Evolutionary conservation across 345 rosid genomes (phyloP).

Genomic region (Acer campestre): DNA sequence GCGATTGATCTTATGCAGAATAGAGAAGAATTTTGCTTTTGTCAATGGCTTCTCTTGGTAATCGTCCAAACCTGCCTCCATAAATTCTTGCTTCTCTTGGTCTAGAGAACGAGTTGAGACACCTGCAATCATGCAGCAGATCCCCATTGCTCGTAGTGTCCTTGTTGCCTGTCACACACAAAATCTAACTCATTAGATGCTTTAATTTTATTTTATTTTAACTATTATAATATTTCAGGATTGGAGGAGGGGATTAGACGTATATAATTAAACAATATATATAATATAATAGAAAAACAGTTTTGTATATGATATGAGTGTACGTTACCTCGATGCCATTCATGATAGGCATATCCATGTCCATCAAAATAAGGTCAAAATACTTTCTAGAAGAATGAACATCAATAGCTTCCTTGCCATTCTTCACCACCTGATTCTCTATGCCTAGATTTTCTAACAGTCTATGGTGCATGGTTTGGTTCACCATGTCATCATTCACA

Average conservation of each 20-base stretch:
- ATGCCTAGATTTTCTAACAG: constrained; percentile 59
- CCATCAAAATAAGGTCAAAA: constrained; percentile 88
- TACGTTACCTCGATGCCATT: constrained; percentile 70
- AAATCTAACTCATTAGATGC: no score
- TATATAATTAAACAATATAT: no score
- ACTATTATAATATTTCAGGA: no score
- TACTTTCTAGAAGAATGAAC: constrained; percentile 52
- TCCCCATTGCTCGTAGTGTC: constrained; percentile 71
- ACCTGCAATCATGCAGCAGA: constrained; percentile 67
- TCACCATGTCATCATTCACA: constrained; percentile 63
- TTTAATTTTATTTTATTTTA: no score
- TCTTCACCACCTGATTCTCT: constrained; percentile 42
- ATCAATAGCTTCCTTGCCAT: constrained; percentile 81
- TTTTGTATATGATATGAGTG: no score
- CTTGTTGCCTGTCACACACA: constrained; percentile 54
- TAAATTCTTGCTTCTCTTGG: constrained; percentile 52
- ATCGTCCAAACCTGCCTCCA: constrained; percentile 77
- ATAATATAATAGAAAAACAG: no score
- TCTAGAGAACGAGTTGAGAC: constrained; percentile 52
- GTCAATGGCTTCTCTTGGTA: constrained; percentile 87
- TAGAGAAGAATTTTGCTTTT: no score
- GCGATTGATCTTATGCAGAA: constrained; percentile 33
- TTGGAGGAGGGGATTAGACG: no score
- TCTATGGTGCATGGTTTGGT: constrained; percentile 50
- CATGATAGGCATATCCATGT: constrained; percentile 88